phyloP scores from a whole-genome alignment of 1,139 yeast genomes.

The Tardiomyces digboiensis region DNA sequence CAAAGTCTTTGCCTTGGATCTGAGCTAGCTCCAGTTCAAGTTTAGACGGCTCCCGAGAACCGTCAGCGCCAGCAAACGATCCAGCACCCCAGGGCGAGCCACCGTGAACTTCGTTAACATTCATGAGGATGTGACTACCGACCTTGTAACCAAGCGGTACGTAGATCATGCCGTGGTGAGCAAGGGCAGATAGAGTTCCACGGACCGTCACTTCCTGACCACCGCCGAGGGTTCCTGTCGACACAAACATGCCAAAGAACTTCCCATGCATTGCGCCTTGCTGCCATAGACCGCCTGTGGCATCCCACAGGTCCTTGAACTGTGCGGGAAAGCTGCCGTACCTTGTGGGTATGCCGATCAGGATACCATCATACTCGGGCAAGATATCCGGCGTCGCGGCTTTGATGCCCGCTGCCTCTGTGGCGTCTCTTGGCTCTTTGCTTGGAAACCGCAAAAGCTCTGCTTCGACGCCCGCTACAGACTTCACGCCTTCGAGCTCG shows the following conservation, averaged over 20 bases:
- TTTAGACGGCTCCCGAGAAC: slow-evolving; percentile 51
- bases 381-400: slow-evolving; percentile 39
- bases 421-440: slow-evolving; percentile 42
- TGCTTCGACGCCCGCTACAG: slow-evolving; percentile 50
- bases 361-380: slow-evolving; percentile 51
- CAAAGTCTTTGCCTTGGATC: slow-evolving; percentile 54
- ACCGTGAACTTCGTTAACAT: slow-evolving; percentile 56
- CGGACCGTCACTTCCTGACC: slow-evolving; percentile 52
- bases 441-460: slow-evolving; percentile 53
- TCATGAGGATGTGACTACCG: slow-evolving; percentile 41
- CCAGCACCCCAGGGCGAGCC: slow-evolving; percentile 80
- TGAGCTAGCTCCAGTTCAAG: slow-evolving; percentile 51
- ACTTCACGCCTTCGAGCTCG: slow-evolving; percentile 44
- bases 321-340: slow-evolving; percentile 56
- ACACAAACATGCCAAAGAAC: slow-evolving; percentile 46
- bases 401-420: slow-evolving; percentile 30
- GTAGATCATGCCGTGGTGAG: slow-evolving; percentile 53
- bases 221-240: slow-evolving; percentile 53
- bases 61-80: slow-evolving; percentile 57
- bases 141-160: slow-evolving; percentile 53
- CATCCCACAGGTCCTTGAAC: slow-evolving; percentile 55
- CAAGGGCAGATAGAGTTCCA: slow-evolving; percentile 41
- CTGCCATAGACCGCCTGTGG: slow-evolving; percentile 54
- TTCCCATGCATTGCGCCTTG: slow-evolving; percentile 46
- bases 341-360: slow-evolving; percentile 58